Evolutionary conservation across 2,329 filamentous ascomycete genomes (phyloP), one percentile per base, ranked within the genome.

Genomic region (Huntiella omanensis): DNA sequence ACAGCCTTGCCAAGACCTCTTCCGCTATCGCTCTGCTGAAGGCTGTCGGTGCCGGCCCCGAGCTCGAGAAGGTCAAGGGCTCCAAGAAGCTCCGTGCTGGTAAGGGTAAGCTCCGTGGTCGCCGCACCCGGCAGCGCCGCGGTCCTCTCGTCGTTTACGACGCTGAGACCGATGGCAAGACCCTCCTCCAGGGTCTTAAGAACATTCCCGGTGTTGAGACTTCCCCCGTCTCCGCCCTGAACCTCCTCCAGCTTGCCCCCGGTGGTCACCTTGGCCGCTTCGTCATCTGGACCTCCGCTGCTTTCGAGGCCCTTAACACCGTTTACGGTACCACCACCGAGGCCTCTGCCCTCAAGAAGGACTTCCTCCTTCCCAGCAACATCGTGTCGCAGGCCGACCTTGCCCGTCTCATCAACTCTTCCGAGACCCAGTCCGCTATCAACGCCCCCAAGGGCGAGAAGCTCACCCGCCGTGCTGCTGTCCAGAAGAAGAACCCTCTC

Each of bases 401-500:
- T 59, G 78, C 77, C 70, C 91, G 92, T 69, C 77, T 98, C 62
- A 98, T 98, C 82, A 98, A 98, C 85, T 88, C 82, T 62, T 86
- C 84, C 61, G 91, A 98, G 73, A 82, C 96, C 67, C 91, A 98
- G 80, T 83, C 80, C 67, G 88, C 94, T 50, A 78, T 98, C 61
- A 80, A 83, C 59, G 85, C 81, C 52, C 85, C 87, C 67, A 91
- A 87, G 75, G 91, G 91, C 59, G 77, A 81, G 58, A 77, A 85
- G 62, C 69, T 78, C 62, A 92, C 86, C 68, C 95, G 95, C 79
- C 84, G 91, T 63, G 70, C 73, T 57, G 70, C 75, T 61, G 85
- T 94, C 57, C 88, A 95, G 78, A 98, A 98, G 86, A 96, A 96
- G 87, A 98, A 98, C 78, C 91, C 91, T 61, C 86, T 98, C 58